Base-by-base conservation (phyloP, 805 yeast genomes). In the Jamesozyma spencerorum region DNA sequence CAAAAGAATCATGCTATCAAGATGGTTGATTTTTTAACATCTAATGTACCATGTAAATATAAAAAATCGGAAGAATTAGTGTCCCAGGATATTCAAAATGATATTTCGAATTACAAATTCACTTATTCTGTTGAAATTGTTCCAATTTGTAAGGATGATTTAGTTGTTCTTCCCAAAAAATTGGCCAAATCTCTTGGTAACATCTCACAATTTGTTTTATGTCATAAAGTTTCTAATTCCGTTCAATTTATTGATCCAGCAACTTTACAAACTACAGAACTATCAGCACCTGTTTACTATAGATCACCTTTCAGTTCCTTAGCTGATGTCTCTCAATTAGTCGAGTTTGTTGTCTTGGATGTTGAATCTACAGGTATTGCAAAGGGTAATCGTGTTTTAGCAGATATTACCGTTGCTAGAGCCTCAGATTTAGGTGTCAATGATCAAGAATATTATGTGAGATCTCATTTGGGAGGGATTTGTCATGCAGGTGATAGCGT, bases 401-500 rank as follows among this genome's bases (percentile, higher is more conserved):
- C 97, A 1, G 97, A 92, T 60, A 74, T 86, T 26, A 86, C 95
- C 2, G 80, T 88, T 31, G 90, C 94, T n/a, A 75, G 96, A 55
- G 79, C 94, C n/a, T 63, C 79, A 37, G 98, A 92, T 62, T 62
- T 92, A 69, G 96, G 97, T 32, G 73, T 72, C 39, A 87, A 87
- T 59, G 95, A 87, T 57, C 73, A 74, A 47, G 81, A 85, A 38
- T 88, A 74, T 58, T 85, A 83, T 50, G 78, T 90, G 24, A 75
- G 96, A 58, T 78, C 96, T 0, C 98, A 94, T 62, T 69, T 92
- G 37, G 99, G 98, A 48, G 96, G 81, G 46, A 77, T 92, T 49
- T 71, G 90, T 54, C 97, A 92, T 62, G 94, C 97, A 2, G 99
- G 98, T 51, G 98, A 92, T 62, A 81, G 92, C 13, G 95, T 78